Percentiles rank a stretch among this genome's conserved stretches.
Evolutionary conservation across 2,329 filamentous ascomycete genomes (phyloP).

Genomic region (Penicillium expansum): DNA sequence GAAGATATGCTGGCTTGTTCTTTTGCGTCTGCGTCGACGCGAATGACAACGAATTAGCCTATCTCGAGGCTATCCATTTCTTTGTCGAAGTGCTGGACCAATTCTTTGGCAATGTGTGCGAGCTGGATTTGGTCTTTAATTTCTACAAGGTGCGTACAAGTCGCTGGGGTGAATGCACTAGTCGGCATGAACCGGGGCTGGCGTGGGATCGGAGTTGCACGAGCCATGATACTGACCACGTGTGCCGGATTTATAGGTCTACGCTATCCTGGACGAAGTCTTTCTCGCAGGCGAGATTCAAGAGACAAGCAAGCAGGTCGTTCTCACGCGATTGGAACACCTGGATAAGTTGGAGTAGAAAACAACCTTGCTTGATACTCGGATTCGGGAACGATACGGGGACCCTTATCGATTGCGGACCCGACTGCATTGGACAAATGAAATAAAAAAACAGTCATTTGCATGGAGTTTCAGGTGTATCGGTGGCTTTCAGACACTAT

Average conservation of each 20-base stretch:
- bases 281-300: constrained; percentile 97
- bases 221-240: constrained; percentile 7
- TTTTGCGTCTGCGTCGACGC: constrained; percentile 99
- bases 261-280: constrained; percentile 97
- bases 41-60: constrained; percentile 97
- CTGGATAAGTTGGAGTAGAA: constrained; percentile 86
- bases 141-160: constrained; percentile 60
- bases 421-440: constrained; percentile 10
- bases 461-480: constrained; percentile 20
- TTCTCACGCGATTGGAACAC: constrained; percentile 89
- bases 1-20: constrained; percentile 95
- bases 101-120: constrained; percentile 99
- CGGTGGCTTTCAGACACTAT: constrained; percentile 2
- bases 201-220: constrained; percentile 3
- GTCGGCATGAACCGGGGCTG: background rate
- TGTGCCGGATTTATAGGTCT: constrained; percentile 58
- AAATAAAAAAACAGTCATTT: constrained; percentile 19
- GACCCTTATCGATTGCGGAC: constrained; percentile 1
- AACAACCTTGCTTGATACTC: background rate
- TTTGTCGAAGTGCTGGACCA: constrained; percentile 98
- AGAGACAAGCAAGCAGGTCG: constrained; percentile 97
- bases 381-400: background rate
- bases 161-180: background rate
- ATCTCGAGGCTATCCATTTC: constrained; percentile 97
- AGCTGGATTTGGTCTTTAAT: constrained; percentile 81